Evolutionary conservation across 371 early-diverging fungal genomes (phyloP).

Genomic region (Caulochytrium protostelioides): DNA sequence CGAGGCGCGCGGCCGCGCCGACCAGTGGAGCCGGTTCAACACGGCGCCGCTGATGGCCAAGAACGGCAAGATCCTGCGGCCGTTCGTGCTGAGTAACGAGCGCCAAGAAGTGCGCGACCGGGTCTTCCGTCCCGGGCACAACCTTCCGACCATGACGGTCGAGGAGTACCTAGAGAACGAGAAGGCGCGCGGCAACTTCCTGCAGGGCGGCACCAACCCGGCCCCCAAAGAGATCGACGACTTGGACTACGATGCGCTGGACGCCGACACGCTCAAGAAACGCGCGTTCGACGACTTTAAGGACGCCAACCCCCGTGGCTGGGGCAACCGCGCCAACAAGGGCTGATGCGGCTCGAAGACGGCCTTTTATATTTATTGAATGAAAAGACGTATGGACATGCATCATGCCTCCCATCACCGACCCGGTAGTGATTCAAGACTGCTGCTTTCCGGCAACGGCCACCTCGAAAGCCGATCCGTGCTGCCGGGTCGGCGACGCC

Average conservation of each 20-base stretch:
- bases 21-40: constrained; percentile 9
- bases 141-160: constrained; percentile 86
- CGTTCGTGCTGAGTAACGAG: constrained; percentile 68
- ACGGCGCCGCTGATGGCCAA: constrained; percentile 31
- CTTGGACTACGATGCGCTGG: constrained; percentile 54
- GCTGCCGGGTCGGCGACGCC: too few relatives aligned
- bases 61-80: constrained; percentile 45
- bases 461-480: too few relatives aligned
- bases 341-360: too few relatives aligned
- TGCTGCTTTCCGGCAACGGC: too few relatives aligned
- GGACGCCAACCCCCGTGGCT: constrained; percentile 73
- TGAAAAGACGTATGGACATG: too few relatives aligned
- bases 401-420: too few relatives aligned
- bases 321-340: constrained; percentile 46
- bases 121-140: constrained; percentile 71
- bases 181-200: constrained; percentile 61
- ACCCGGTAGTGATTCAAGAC: too few relatives aligned
- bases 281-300: constrained; percentile 83
- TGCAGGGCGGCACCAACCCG: constrained; percentile 36
- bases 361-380: too few relatives aligned
- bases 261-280: constrained; percentile 58
- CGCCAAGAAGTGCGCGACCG: constrained; percentile 44
- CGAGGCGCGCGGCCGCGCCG: too few relatives aligned
- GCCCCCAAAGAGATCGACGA: constrained; percentile 33
- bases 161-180: constrained; percentile 83